Base-by-base conservation (phyloP, 306 rosid genomes). In the Rosa multiflora region DNA sequence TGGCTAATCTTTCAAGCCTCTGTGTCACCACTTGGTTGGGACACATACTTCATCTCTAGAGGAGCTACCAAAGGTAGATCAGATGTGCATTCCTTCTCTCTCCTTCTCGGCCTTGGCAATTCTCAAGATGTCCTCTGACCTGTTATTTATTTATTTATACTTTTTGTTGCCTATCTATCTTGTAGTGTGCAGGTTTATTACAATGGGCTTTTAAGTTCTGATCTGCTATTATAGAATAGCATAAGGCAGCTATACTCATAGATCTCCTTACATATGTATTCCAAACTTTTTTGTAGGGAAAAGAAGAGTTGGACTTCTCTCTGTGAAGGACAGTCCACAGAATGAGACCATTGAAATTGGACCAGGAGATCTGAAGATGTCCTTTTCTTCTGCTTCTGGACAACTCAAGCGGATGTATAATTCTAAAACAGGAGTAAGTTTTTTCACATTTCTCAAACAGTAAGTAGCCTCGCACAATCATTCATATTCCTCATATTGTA, bases 1-100 rank as follows among this genome's bases (percentile, higher is more conserved):
- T 94, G 97, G 97, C 93, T 94, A 86, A 76, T 91, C 56, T 92
- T 94, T 85, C 97, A 84, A 85, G 98, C 59, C 1, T 86, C 96
- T 37, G 88, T 94, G 46, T 93, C 86, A 10, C 94, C 97, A 64
- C 89, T 94, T 74, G 98, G 98, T 70, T 94, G 98, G 98, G 88
- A 86, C 69, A 91, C 97, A 0, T 94, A 86, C 88, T 91, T 94
- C 87, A 81, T 94, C 73, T 90, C 94, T 48, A 87, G 81, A 73
- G 88, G 73, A 78, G 3, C 76, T 9, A 84, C 72, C 56, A 82
- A 81, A 82, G 89, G 97, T 89, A 83, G 20, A 32, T 32, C 37
- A 32, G 37, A 58, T 21, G 51, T 81, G 10, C 63, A 9, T 7
- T 5, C 10, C 52, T 48, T 74, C 49, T 40, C 67, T 68, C 49